Evolutionary conservation across 1,284 basidiomycete genomes (phyloP).

Genomic region (Boletellus dicymbophilus): DNA sequence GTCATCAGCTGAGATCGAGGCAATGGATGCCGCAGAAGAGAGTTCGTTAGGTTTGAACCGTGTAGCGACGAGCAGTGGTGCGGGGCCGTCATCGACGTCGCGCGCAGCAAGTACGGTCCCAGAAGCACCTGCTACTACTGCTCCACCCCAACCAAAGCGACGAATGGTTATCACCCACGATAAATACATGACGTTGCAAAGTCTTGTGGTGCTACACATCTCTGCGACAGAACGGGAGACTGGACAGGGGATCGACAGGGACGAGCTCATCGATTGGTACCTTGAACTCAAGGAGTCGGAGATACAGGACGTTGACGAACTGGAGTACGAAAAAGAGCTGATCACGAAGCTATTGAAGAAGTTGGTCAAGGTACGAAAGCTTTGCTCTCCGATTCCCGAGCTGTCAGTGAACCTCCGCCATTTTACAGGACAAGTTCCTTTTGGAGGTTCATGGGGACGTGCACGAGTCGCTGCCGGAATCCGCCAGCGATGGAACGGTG

Average conservation of each 20-base stretch:
- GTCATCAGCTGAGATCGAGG: constrained; percentile 56
- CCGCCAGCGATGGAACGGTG: constrained; percentile 55
- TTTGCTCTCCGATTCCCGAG: background rate
- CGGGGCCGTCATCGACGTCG: constrained; percentile 41
- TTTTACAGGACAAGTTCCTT: constrained; percentile 80
- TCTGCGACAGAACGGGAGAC: constrained; percentile 77
- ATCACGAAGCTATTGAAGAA: constrained; percentile 89
- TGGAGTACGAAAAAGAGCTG: constrained; percentile 92
- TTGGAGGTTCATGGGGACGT: constrained; percentile 84
- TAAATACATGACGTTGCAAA: constrained; percentile 91
- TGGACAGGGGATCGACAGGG: constrained; percentile 79
- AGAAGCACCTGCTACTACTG: constrained; percentile 22
- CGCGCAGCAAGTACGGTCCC: constrained; percentile 35
- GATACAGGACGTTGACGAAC: constrained; percentile 82
- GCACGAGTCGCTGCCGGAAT: constrained; percentile 70
- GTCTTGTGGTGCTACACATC: constrained; percentile 85
- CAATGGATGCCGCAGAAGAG: constrained; percentile 61
- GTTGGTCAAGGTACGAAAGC: constrained; percentile 79
- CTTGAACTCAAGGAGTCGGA: constrained; percentile 88
- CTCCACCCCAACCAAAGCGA: constrained; percentile 51
- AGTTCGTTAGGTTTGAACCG: constrained; percentile 47
- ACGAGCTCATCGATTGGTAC: constrained; percentile 97
- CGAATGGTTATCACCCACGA: constrained; percentile 95
- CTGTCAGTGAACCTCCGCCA: no score
- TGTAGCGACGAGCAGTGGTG: constrained; percentile 33